These are phyloP conservation scores for Backusella macrospora DNA, from an alignment of 192 early-diverging fungal species.

Conservation along the genomic window DNA sequence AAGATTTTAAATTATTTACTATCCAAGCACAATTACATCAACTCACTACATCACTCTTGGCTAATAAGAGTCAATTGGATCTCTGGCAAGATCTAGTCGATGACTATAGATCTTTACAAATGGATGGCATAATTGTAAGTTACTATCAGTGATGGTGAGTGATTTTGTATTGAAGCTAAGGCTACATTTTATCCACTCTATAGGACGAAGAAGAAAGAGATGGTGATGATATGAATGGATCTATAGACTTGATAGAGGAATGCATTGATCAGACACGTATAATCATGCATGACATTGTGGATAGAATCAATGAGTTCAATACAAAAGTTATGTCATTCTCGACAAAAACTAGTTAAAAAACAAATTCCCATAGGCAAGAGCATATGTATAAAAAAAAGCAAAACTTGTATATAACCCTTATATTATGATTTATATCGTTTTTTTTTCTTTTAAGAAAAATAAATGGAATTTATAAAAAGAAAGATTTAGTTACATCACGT, in stretches of 20 bases:
- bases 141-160: not conserved
- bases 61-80: not conserved
- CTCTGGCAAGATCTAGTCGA: not conserved
- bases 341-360: not conserved
- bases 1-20: not conserved
- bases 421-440: too few species aligned
- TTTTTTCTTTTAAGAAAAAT: too few species aligned
- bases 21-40: slow-evolving; percentile 6
- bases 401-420: too few species aligned
- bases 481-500: too few species aligned
- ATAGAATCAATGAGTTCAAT: not conserved
- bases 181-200: not conserved
- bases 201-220: not conserved
- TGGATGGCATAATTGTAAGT: slow-evolving; percentile 2
- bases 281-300: not conserved
- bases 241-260: not conserved
- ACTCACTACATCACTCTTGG: not conserved
- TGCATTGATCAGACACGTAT: not conserved
- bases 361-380: too few species aligned
- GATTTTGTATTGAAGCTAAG: too few species aligned
- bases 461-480: too few species aligned
- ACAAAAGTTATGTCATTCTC: not conserved
- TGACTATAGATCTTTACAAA: slow-evolving; percentile 11
- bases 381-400: too few species aligned
- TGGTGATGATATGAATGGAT: not conserved